Evolutionary conservation across 2,329 filamentous ascomycete species (phyloP), one percentile per base, ranked within the genome.

Genomic region (Neofusicoccum kwambonambiense): DNA sequence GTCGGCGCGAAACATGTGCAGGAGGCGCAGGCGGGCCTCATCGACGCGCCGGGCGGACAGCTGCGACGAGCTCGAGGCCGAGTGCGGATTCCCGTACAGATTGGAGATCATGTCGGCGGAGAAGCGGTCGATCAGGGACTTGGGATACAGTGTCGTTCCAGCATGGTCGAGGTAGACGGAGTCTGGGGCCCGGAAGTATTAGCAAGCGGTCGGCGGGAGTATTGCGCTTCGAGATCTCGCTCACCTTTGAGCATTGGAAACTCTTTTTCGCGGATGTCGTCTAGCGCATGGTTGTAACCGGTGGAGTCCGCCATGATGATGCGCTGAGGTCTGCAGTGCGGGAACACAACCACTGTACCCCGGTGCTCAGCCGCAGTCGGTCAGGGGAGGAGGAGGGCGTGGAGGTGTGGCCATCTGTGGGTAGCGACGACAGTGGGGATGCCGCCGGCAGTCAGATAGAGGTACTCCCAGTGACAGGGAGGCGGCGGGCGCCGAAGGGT

Each of bases 1-100:
- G 68, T 93, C 88, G 2, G 93, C 93, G 49, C 89, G 88, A 78
- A 97, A 93, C 71, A 96, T 92, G 2, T 82, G 82, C 37, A 98
- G 80, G 2, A 91, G 82, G 13, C 87, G 84, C 41, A 92, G 78
- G 8, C 94, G 87, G 35, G 90, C 82, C 75, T 93, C 87, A 68
- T 97, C 93, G 64, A 97, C 87, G 5, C 89, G 84, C 1, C 85
- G 83, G 0, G 90, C 90, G 0, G 91, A 89, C 37, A 89, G 82
- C 72, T 95, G 92, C 0, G 94, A 96, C 2, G 93, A 89, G 13
- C 84, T 81, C 1, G 93, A 96, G 57, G 87, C 89, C 0, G 94
- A 97, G 77, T 98, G 94, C 0, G 94, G 94, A 68, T 98, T 98
- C 42, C 93, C 94, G 70, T 93, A 93, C 0, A 98, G 81, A 70